These are phyloP conservation scores for Scenedesmus sp. DNA, from an alignment of 163 green algal genomes.

Conservation along the genomic window DNA sequence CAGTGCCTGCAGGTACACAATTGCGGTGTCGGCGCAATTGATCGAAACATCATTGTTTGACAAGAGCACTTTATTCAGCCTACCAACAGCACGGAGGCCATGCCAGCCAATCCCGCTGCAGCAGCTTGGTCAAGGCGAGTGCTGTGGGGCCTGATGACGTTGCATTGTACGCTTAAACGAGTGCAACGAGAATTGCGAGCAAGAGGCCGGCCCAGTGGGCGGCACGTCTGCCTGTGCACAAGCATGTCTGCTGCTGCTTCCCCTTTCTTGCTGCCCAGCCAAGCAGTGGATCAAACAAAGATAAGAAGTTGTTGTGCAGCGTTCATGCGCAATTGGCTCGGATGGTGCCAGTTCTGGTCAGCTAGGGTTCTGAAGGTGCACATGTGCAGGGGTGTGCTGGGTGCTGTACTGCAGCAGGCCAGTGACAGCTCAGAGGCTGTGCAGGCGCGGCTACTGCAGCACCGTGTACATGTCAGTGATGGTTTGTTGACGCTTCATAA, in stretches of 20 bases:
- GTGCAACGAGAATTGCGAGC: neutral
- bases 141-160: neutral
- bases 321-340: neutral
- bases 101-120: conserved; percentile 3
- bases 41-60: neutral
- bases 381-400: neutral
- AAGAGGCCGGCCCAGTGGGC: neutral
- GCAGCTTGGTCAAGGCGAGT: neutral
- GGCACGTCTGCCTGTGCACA: neutral
- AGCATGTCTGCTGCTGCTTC: conserved; percentile 6
- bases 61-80: neutral
- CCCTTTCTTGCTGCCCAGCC: neutral
- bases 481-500: no score
- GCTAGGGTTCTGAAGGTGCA: neutral
- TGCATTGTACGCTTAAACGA: neutral
- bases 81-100: conserved; percentile 4
- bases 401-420: neutral
- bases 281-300: neutral
- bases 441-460: neutral
- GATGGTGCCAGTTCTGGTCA: neutral
- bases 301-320: neutral
- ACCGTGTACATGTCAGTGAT: no score
- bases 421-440: neutral
- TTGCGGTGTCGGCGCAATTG: neutral
- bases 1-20: conserved; percentile 16